Base-by-base conservation (phyloP, 2,329 filamentous ascomycete genomes). In the Eurotiales sp. region DNA sequence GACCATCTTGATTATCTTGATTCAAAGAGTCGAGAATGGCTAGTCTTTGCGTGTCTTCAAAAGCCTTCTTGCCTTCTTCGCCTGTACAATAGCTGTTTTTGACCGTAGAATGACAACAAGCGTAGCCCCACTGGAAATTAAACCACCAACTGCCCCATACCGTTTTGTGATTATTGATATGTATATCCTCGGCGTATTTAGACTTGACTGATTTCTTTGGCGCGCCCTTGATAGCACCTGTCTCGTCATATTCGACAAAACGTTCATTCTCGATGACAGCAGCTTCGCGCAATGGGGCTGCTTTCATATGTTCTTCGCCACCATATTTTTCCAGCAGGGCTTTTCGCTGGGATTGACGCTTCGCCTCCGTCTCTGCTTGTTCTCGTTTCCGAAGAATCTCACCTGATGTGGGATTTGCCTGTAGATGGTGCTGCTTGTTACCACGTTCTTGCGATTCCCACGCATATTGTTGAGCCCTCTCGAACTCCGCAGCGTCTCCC, bases 21-120 rank as follows among this genome's bases (percentile, higher is more conserved):
- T 57, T 47, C 15, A 50, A 54, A n/a, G 54, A 56, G 11, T 62
- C 64, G 17, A 71, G 62, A 30, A 72, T 72, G 49, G 79, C 68
- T 66, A 84, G 73, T 27, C 76, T 75, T 58, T 93, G 85, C 0
- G 88, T 84, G 51, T 88, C 86, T 60, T 91, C 85, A 70, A 88
- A 90, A 1, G 90, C 91, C 55, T 74, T 74, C 68, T 84, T 95
- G 30, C 93, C 93, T 53, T 88, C 88, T 55, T 93, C 89, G 22
- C 93, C 93, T 0, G 92, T 97, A 69, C 93, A 99, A 64, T 97
- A 99, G 63, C 90, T 96, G 71, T 99, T 97, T 73, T 95, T 96
- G 56, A 95, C 82, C 19, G 84, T 86, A 0, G 90, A 96, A 67
- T 95, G 90, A 75, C 93, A 99, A 70, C 93, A 99, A 19, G 88